Evolutionary conservation across 164 flowering plant genomes (phyloP).

Genomic region (Tetrastigma voinierianum): DNA sequence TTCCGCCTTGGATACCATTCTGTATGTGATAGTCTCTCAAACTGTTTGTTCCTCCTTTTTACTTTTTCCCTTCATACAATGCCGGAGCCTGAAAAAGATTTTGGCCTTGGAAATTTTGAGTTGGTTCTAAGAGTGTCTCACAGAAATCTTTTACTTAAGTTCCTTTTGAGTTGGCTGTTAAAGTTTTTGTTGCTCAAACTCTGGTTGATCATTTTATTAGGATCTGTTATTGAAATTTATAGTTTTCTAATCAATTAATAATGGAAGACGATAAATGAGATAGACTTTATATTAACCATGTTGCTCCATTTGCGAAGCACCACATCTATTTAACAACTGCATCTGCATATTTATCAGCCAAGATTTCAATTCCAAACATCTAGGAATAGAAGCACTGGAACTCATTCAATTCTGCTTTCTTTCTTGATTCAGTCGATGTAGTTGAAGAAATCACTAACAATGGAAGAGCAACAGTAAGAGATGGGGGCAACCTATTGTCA

Average conservation of each 20-base stretch:
- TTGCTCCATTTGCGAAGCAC: slow-evolving; percentile 47
- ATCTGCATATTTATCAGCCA: slow-evolving; percentile 95
- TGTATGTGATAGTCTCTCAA: slow-evolving; percentile 33
- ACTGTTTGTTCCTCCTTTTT: not conserved
- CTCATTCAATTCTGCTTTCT: slow-evolving; percentile 77
- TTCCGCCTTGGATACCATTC: slow-evolving; percentile 96
- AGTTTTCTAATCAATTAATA: not conserved
- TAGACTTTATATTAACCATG: not conserved
- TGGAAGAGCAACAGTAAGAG: slow-evolving; percentile 45
- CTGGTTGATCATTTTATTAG: not conserved
- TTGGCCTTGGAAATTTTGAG: not conserved
- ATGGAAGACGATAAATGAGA: not conserved
- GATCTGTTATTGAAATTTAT: not conserved
- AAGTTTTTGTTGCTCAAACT: too few relatives aligned
- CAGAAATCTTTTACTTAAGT: not conserved
- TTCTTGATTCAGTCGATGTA: slow-evolving; percentile 78
- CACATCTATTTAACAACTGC: slow-evolving; percentile 94
- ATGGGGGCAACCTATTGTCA: slow-evolving; percentile 48
- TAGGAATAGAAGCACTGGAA: slow-evolving; percentile 98
- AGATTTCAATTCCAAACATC: slow-evolving; percentile 71
- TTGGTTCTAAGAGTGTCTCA: not conserved
- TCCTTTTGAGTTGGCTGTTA: too few relatives aligned
- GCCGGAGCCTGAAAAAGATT: not conserved
- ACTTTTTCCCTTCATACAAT: not conserved
- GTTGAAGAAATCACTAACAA: slow-evolving; percentile 53